Conservation (phyloP, 805 yeast genomes). For the Maudiozyma saulgeensis region DNA sequence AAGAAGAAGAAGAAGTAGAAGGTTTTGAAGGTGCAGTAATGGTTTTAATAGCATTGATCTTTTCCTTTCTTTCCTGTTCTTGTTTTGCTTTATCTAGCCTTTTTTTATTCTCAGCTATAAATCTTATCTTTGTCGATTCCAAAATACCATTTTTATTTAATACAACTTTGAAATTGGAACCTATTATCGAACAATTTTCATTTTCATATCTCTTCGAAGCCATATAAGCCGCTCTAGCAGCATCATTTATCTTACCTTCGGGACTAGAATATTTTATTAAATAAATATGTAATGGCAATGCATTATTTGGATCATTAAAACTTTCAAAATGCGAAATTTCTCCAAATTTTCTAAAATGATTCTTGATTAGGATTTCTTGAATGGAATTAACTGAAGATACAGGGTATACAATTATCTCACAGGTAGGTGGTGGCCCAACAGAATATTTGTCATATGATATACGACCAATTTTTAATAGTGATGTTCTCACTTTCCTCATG, state of each 20-base stretch:
- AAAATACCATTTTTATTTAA: slow-evolving; percentile 38
- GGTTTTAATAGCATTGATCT: slow-evolving; percentile 1
- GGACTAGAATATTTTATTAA: slow-evolving; percentile 51
- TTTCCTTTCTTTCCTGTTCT: slow-evolving; percentile 4
- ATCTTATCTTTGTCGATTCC: slow-evolving; percentile 25
- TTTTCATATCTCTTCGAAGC: slow-evolving; percentile 36
- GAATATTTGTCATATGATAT: slow-evolving; percentile 60
- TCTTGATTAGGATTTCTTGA: slow-evolving; percentile 27
- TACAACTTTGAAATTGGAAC: slow-evolving; percentile 38
- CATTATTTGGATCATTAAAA: slow-evolving; percentile 62
- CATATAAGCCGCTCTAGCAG: slow-evolving; percentile 37
- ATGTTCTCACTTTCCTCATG: slow-evolving; percentile 11
- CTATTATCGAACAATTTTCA: slow-evolving; percentile 42
- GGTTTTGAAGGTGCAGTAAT: not conserved
- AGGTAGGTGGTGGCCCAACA: slow-evolving; percentile 62
- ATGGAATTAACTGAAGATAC: slow-evolving; percentile 10
- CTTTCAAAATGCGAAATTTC: slow-evolving; percentile 48
- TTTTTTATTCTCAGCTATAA: slow-evolving; percentile 27
- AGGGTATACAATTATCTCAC: slow-evolving; percentile 62
- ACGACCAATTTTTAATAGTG: slow-evolving; percentile 11
- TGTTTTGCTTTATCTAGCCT: slow-evolving; percentile 13
- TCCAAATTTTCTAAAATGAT: slow-evolving; percentile 56
- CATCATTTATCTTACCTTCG: slow-evolving; percentile 39
- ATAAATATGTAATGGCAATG: slow-evolving; percentile 69
- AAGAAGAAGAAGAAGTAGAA: no score